phyloP scores from a whole-genome alignment of 805 yeast species.

The Kodamaea hsintzibuensis region DNA sequence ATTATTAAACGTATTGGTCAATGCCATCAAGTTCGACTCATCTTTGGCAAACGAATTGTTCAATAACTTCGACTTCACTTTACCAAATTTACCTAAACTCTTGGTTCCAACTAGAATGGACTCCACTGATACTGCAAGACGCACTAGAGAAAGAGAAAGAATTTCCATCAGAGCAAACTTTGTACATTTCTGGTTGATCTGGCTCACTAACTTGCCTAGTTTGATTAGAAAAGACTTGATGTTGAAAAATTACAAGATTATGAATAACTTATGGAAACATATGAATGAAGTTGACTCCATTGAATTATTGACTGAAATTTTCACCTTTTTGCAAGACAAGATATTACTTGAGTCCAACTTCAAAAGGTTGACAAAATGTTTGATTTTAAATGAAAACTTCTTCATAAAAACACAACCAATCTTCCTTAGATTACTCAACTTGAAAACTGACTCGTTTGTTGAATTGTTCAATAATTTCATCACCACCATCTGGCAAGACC shows the following conservation, averaged over 20 bases:
- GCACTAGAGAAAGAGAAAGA: conserved; percentile 29
- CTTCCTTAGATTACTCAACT: conserved; percentile 22
- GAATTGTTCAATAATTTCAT: conserved; percentile 48
- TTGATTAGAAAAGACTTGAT: conserved; percentile 62
- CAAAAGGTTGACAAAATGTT: conserved; percentile 68
- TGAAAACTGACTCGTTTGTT: conserved; percentile 23
- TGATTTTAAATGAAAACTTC: conserved; percentile 76
- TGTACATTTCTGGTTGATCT: conserved; percentile 58
- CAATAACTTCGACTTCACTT: conserved; percentile 66
- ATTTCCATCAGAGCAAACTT: conserved; percentile 59
- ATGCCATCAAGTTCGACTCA: conserved; percentile 52
- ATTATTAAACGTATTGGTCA: conserved; percentile 54
- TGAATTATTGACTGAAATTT: conserved; percentile 35
- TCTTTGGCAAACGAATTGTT: conserved; percentile 56
- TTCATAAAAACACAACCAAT: conserved; percentile 58
- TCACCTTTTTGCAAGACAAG: conserved; percentile 48
- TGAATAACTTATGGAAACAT: conserved; percentile 68
- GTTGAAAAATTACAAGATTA: conserved; percentile 53
- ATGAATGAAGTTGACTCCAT: conserved; percentile 55
- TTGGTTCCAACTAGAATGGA: conserved; percentile 52
- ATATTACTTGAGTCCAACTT: conserved; percentile 62
- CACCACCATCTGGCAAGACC: conserved; percentile 49
- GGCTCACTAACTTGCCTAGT: conserved; percentile 51
- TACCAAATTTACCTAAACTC: conserved; percentile 61
- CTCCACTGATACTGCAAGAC: conserved; percentile 32